Base-by-base conservation (phyloP, 169 alveolate genomes). In the Babesia bovis region DNA sequence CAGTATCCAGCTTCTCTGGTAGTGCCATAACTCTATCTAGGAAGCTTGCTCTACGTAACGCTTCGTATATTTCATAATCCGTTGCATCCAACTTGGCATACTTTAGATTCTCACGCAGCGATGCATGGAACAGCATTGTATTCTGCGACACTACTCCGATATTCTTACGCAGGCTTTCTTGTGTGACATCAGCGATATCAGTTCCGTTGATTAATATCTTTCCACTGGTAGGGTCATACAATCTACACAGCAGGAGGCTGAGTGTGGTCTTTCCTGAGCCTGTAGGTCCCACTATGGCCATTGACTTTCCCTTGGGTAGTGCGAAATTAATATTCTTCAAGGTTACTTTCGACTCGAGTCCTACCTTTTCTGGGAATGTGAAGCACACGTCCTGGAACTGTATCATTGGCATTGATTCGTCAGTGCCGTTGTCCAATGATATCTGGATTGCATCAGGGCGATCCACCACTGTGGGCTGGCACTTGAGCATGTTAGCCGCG, bases 141-240 rank as follows among this genome's bases (percentile, higher is more conserved):
- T 95, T 98, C 90, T 94, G 97, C 9, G 98, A 94, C 33, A 89
- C 94, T 17, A 89, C 85, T 9, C 94, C 94, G 33, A 85, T 61
- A 35, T 49, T 59, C 55, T 68, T 56, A 33, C 93, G 63, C 60
- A 83, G 55, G 3, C 88, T 74, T 41, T 83, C 57, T 56, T 86
- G 78, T 4, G 89, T 83, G 61, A 76, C 75, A 21, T 76, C 69
- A 17, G 66, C 15, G 4, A 87, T 35, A 41, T 58, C 55, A 47
- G 51, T 53, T 44, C 90, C 92, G 61, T 87, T 87, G 26, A 89
- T 55, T 57, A 58, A 47, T n/a, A 90, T 81, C 12, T 61, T 61
- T 4, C 95, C 95, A 4, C 63, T 36, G 33, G 33, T 61, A 1
- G 79, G 55, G 56, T 89, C 94, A 61, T 89, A 89, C 38, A 89